Evolutionary conservation across 31 red algal species (phyloP), one percentile per base, ranked within the genome.

Genomic region (Odonthalia washingtoniensis): DNA sequence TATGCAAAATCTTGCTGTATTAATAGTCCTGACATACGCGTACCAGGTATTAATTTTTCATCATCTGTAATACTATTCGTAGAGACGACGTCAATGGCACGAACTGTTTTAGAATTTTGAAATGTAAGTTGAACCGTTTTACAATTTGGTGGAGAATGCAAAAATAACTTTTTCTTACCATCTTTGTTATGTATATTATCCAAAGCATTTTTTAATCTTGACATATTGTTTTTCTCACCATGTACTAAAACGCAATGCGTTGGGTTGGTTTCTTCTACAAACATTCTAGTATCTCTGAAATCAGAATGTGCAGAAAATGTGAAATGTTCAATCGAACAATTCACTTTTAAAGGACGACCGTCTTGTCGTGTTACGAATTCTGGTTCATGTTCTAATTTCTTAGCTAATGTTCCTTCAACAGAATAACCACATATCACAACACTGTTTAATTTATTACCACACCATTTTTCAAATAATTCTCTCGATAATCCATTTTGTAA

Each of bases 301-400:
- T 99, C 98, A 70, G 98, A 92, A 77, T 99, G 98, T n/a, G 98
- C 98, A 46, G 98, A 94, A 85, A 99, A 99, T 4, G 98, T 99
- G 69, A 99, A 94, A 66, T 99, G 96, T 28, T 97, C 92, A 6
- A 99, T 92, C 34, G 87, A 92, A 65, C 98, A 99, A 24, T 86
- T 82, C 17, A 97, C 75, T 34, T 94, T 96, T 3, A 94, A 93
- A 49, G 95, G 84, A 40, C 94, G 86, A 38, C 98, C 98, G 73
- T 99, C 98, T 32, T 94, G 46, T 14, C 95, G 83, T 68, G 95
- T 92, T 46, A 99, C 92, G 9, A 92, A 88, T 38, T 93, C 91
- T 64, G 98, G 98, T 65, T 95, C 92, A 9, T 88, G 95, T 26
- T 97, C 74, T 17, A 99, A 83, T 81, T 99, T 90, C 82, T 99